Base-by-base conservation (phyloP, 768 basidiomycete species). In the Obba rivulosa region DNA sequence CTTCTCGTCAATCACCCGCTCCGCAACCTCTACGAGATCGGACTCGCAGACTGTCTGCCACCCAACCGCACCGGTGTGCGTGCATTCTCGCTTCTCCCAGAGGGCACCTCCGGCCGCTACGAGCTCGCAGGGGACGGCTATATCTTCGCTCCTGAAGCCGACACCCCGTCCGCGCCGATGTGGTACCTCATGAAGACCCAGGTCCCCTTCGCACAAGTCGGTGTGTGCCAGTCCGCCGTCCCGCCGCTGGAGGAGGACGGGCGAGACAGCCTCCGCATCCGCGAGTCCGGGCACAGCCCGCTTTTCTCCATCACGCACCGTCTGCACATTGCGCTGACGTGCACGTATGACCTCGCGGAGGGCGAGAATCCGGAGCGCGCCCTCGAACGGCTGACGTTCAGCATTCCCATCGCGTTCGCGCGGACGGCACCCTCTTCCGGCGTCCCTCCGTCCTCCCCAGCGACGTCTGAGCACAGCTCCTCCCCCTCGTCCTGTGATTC, bases 151-250 rank as follows among this genome's bases (percentile, higher is more conserved):
- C 57, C 66, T 22, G 73, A 78, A 44, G 61, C 63, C 13, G 60
- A 55, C 18, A 49, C 60, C 0, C 60, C 57, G 0, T 61, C 59
- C 13, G 51, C 58, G 23, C 49, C 25, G 45, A 59, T 39, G 46
- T 87, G 84, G 83, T 77, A 79, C 60, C 78, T 77, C 7, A 65
- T 87, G 59, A 75, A 82, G 39, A 71, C 75, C 17, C 61, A 64
- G 18, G 62, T 86, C n/a, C 80, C 80, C 0, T 70, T 84, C 53
- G 55, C 66, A 16, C 63, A 62, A 2, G 52, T 34, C 59, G 58
- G 49, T 43, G 44, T 41, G 40, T 13, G 31, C 23, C 58, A 48
- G 53, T 25, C 35, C 23, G 57, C 52, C 35, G 38, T 43, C 16
- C 38, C 49, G 21, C 35, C 18, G n/a, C 37, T 54, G 21, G 56